Evolutionary conservation across 768 basidiomycete genomes (phyloP).

Genomic region (Crepidotus variabilis): DNA sequence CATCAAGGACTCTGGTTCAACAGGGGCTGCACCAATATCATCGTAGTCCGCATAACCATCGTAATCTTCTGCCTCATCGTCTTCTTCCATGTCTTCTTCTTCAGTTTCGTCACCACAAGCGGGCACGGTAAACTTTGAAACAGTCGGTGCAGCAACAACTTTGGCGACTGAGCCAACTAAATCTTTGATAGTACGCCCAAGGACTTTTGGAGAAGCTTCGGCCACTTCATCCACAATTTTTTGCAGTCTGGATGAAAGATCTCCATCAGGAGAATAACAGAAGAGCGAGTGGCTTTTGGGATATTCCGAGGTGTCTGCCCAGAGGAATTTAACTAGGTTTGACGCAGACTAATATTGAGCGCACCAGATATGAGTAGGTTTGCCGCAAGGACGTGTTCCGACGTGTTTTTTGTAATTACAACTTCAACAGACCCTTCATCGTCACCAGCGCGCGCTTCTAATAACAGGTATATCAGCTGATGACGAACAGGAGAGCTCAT

Average conservation of each 20-base stretch:
- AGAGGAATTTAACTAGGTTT: background rate
- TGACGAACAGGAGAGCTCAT: background rate
- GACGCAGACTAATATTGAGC: conserved; percentile 8
- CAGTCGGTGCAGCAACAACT: conserved; percentile 11
- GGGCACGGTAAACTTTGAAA: conserved; percentile 12
- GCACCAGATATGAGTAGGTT: conserved; percentile 50
- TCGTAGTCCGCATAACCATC: conserved; percentile 37
- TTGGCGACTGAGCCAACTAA: conserved; percentile 34
- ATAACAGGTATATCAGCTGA: background rate
- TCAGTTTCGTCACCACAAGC: conserved; percentile 16
- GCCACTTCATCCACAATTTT: conserved; percentile 42
- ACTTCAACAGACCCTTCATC: conserved; percentile 66
- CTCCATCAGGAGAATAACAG: conserved; percentile 47
- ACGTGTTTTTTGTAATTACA: conserved; percentile 30
- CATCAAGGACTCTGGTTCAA: conserved; percentile 20
- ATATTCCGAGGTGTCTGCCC: conserved; percentile 62
- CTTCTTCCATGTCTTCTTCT: conserved; percentile 21
- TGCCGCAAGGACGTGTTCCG: conserved; percentile 30
- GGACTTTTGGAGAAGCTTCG: conserved; percentile 33
- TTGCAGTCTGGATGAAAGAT: conserved; percentile 36
- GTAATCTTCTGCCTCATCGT: conserved; percentile 33
- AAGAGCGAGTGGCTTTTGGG: conserved; percentile 56
- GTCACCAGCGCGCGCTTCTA: conserved; percentile 53
- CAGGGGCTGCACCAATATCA: conserved; percentile 23
- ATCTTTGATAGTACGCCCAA: conserved; percentile 41